Conservation (phyloP, 2,329 filamentous ascomycete species). For the Colletotrichum tanaceti region DNA sequence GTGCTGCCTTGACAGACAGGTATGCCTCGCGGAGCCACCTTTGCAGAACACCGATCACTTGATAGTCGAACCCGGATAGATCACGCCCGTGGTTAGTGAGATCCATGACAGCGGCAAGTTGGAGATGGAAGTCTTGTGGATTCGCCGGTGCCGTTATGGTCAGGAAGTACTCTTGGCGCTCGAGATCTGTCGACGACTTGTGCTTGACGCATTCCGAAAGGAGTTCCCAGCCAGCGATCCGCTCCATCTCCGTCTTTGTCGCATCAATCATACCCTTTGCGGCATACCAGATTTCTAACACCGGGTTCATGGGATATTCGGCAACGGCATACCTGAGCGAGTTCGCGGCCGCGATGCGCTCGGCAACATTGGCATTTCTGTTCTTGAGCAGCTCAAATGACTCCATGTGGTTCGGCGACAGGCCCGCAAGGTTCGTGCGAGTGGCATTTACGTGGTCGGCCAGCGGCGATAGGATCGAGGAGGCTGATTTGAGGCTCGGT, state of each 20-base stretch:
- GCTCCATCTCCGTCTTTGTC: conserved; percentile 63
- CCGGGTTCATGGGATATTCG: conserved; percentile 69
- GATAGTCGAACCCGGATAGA: conserved; percentile 75
- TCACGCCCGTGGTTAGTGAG: conserved; percentile 71
- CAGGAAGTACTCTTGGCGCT: conserved; percentile 74
- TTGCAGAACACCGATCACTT: conserved; percentile 71
- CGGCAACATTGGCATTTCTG: conserved; percentile 58
- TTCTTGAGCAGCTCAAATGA: conserved; percentile 65
- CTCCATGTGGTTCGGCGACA: conserved; percentile 65
- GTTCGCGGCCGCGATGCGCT: conserved; percentile 68
- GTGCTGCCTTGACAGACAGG: conserved; percentile 62
- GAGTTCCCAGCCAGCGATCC: conserved; percentile 73
- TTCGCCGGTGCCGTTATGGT: conserved; percentile 67
- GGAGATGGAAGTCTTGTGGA: conserved; percentile 73
- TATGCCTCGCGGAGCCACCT: conserved; percentile 70
- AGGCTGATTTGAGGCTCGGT: conserved; percentile 55
- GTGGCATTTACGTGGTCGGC: conserved; percentile 60
- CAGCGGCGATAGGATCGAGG: conserved; percentile 52
- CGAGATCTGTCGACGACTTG: conserved; percentile 71
- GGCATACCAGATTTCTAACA: conserved; percentile 73
- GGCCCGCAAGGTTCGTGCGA: conserved; percentile 53
- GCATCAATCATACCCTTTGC: conserved; percentile 73
- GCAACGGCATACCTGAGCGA: conserved; percentile 67
- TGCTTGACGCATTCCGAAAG: conserved; percentile 74
- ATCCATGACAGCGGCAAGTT: conserved; percentile 72